phyloP scores from a whole-genome alignment of 306 rosid species.

The Cyclanthera cordifolia region DNA sequence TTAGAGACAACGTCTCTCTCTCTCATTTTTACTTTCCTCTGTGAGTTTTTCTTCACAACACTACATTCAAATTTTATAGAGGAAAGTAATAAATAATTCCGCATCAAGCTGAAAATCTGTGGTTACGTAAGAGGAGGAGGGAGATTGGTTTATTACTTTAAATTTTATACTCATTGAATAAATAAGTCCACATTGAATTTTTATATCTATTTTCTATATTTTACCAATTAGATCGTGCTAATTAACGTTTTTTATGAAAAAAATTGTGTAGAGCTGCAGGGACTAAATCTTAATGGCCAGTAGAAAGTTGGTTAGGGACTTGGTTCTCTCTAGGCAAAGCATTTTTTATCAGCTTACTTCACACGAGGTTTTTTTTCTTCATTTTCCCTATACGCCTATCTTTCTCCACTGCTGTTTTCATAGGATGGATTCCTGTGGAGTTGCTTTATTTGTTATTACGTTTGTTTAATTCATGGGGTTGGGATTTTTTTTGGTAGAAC shows the following conservation, averaged over 20 bases:
- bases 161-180: background rate
- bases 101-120: no score
- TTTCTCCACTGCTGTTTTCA: background rate
- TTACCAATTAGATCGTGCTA: background rate
- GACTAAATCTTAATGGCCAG: constrained; percentile 30
- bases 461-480: constrained; percentile 5
- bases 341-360: constrained; percentile 29
- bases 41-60: no score
- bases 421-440: background rate
- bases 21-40: no score
- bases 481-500: constrained; percentile 25
- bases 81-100: no score
- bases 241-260: background rate
- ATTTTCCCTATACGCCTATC: background rate
- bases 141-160: background rate
- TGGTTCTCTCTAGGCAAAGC: constrained; percentile 37
- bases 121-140: no score
- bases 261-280: background rate
- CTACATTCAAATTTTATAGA: no score
- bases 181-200: background rate
- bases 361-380: constrained; percentile 27
- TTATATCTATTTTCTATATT: background rate
- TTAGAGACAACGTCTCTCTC: no score
- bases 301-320: constrained; percentile 65
- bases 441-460: background rate